Evolutionary conservation across 2,329 filamentous ascomycete genomes (phyloP).

Genomic region (Macrophomina phaseolina): DNA sequence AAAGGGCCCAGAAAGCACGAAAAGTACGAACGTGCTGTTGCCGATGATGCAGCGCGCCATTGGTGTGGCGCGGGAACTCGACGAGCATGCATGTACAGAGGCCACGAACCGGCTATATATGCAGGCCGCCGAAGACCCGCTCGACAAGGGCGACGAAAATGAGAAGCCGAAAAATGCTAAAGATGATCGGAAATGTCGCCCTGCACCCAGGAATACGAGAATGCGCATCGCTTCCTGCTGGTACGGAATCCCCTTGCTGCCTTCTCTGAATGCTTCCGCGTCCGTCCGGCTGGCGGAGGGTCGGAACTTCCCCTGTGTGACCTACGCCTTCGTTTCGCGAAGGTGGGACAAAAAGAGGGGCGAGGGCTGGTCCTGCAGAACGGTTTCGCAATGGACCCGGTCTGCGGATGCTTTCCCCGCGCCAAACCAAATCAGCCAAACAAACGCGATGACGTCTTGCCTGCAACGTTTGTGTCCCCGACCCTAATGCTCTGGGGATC

Average conservation of each 20-base stretch:
- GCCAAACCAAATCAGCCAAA: slow-evolving; percentile 16
- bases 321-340: background rate
- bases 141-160: background rate
- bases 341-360: slow-evolving; percentile 17
- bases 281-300: background rate
- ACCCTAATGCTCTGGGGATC: background rate
- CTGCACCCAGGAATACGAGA: background rate
- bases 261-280: background rate
- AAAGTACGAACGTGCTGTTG: background rate
- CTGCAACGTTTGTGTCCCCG: slow-evolving; percentile 19
- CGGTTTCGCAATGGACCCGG: slow-evolving; percentile 15
- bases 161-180: background rate
- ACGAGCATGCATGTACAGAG: background rate
- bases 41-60: slow-evolving; percentile 3
- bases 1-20: background rate
- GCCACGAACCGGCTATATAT: background rate
- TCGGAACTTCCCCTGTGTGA: background rate
- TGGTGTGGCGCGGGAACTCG: background rate
- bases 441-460: slow-evolving; percentile 8
- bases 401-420: slow-evolving; percentile 17
- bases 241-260: slow-evolving; percentile 15
- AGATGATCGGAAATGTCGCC: background rate
- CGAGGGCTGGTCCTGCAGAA: slow-evolving; percentile 23
- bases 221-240: slow-evolving; percentile 2
- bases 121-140: background rate